These are phyloP conservation scores for Cercophora newfieldiana DNA, from an alignment of 495 filamentous ascomycete species.

Conservation along the genomic window DNA sequence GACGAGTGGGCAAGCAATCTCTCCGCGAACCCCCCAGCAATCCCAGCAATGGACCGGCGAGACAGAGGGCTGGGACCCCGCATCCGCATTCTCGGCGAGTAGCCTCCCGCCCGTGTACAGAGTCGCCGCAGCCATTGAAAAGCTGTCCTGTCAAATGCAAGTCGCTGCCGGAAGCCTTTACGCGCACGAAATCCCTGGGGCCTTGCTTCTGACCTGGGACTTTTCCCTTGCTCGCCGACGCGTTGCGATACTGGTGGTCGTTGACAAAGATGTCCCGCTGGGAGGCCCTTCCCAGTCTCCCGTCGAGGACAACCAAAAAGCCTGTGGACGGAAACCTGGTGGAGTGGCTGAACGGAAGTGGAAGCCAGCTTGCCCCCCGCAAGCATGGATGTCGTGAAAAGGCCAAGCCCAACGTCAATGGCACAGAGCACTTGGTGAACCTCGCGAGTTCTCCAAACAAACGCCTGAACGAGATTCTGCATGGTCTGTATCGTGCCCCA, in stretches of 20 bases:
- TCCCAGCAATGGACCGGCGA: conserved; percentile 2
- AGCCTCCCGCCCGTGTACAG: conserved; percentile 25
- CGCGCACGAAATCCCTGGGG: conserved; percentile 29
- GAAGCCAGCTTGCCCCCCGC: conserved; percentile 2
- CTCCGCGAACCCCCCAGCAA: conserved; percentile 6
- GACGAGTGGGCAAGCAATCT: conserved; percentile 19
- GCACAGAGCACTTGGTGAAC: conserved; percentile 20
- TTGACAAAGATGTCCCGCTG: conserved; percentile 13
- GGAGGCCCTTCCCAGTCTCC: not conserved
- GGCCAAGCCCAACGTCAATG: not conserved
- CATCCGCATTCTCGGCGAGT: conserved; percentile 29
- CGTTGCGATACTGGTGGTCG: not conserved
- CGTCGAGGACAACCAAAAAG: not conserved
- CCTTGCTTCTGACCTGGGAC: conserved; percentile 17
- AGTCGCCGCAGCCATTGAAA: conserved; percentile 26
- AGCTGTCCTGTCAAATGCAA: conserved; percentile 28
- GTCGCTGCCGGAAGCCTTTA: conserved; percentile 38
- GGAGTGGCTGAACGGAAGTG: not conserved
- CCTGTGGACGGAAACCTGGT: not conserved
- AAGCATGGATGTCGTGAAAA: conserved; percentile 5
- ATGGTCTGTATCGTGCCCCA: not conserved
- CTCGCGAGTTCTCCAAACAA: not conserved
- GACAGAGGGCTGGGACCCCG: conserved; percentile 25
- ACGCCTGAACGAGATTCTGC: not conserved
- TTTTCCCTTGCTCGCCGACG: not conserved